Conservation (phyloP, 1,139 yeast genomes). For the Saccharomyces hybrid region DNA sequence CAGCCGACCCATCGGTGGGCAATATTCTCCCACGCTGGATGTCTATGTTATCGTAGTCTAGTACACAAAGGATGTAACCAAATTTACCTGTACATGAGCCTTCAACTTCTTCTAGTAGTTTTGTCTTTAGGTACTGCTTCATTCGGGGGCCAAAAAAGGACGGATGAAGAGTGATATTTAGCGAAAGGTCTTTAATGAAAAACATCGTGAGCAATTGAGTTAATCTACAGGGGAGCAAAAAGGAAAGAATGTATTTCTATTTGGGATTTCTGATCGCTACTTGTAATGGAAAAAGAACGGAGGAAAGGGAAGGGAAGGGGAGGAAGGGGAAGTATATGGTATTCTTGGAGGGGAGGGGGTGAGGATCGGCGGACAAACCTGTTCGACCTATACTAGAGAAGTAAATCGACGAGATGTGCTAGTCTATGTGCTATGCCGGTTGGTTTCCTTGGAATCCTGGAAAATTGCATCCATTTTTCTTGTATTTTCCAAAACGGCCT, state of each 20-base stretch:
- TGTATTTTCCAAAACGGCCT: not conserved
- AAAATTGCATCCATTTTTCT: not conserved
- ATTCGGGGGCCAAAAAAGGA: constrained; percentile 96
- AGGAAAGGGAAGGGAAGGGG: not conserved
- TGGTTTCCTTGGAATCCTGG: not conserved
- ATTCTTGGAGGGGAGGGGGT: not conserved
- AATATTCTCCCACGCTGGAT: constrained; percentile 91
- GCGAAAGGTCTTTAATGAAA: constrained; percentile 72
- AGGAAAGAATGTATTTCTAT: constrained; percentile 23
- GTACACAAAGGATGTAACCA: constrained; percentile 92
- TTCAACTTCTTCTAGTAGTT: constrained; percentile 88
- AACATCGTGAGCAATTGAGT: constrained; percentile 27
- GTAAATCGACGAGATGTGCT: not conserved
- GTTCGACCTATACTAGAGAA: not conserved
- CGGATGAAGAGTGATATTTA: constrained; percentile 90
- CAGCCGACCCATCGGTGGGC: constrained; percentile 90
- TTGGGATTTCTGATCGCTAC: constrained; percentile 96
- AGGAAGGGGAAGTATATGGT: not conserved
- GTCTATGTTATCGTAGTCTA: constrained; percentile 90
- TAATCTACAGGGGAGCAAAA: not conserved
- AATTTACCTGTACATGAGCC: constrained; percentile 99
- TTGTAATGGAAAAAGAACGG: constrained; percentile 63
- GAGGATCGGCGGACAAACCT: not conserved
- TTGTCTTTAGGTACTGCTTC: constrained; percentile 86
- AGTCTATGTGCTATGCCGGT: not conserved